A percentile compares a stretch with the other conserved stretches of the same genome.
Evolutionary conservation across 441 rosid species (phyloP).

Genomic region (Daphne laureola): DNA sequence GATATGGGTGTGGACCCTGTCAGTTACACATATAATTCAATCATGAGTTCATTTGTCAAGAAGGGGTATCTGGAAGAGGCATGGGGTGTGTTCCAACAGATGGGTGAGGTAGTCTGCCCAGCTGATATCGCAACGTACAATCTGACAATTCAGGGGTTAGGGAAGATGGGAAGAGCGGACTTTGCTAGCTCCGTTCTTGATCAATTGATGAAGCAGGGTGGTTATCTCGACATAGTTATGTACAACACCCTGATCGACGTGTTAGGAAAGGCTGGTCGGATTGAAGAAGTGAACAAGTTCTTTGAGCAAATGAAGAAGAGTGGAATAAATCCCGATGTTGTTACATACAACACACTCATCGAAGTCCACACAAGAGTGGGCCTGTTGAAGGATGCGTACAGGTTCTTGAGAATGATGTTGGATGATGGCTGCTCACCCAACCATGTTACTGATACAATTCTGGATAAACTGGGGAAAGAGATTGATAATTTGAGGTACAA

Average conservation of each 20-base stretch:
- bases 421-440: conserved; percentile 73
- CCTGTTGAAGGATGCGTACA: conserved; percentile 58
- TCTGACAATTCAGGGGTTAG: conserved; percentile 69
- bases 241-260: conserved; percentile 78
- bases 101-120: conserved; percentile 58
- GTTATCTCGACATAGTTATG: conserved; percentile 76
- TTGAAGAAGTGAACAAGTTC: conserved; percentile 55
- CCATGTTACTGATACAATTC: conserved; percentile 72
- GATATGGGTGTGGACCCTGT: conserved; percentile 54
- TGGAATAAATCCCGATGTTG: conserved; percentile 74
- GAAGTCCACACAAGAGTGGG: conserved; percentile 83
- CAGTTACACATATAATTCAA: conserved; percentile 70
- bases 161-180: conserved; percentile 83
- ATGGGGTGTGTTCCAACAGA: conserved; percentile 54
- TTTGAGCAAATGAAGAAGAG: conserved; percentile 66
- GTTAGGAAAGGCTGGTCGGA: conserved; percentile 64
- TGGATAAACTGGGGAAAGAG: conserved; percentile 71
- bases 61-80: conserved; percentile 69
- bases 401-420: conserved; percentile 61
- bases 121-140: conserved; percentile 76
- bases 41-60: conserved; percentile 80
- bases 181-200: conserved; percentile 62
- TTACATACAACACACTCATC: conserved; percentile 72
- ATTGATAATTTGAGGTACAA: conserved; percentile 56
- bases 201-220: conserved; percentile 63